Evolutionary conservation across 148 eudicot genomes (phyloP), one percentile per base, ranked within the genome.

Genomic region (Simmondsia chinensis): DNA sequence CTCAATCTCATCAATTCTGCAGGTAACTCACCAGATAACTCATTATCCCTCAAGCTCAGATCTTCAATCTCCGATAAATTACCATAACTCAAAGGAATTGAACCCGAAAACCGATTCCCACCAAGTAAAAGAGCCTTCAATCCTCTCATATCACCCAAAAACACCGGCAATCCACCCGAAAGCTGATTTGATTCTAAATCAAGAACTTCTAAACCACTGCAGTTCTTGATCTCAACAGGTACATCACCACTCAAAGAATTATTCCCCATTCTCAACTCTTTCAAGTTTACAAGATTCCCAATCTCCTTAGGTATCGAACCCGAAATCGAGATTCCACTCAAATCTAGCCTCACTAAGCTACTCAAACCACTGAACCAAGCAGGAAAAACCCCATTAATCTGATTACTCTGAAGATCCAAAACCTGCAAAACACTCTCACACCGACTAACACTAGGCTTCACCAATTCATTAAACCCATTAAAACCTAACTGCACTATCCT

Each of bases 241-340:
- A 87, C 38, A 19, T 50, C 28, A 1, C 94, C 96, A 4, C 46
- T 56, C 13, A 87, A 50, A 12, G 94, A 69, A 68, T 82, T 82
- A 50, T 76, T 82, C 25, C 72, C 77, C 30, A 79, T 35, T 18
- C 68, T 76, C 4, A 87, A 39, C 49, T 76, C 82, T 52, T 79
- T 72, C 40, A 87, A 45, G 11, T 40, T 37, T 13, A 21, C 20
- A 27, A 82, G 65, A 21, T 65, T 67, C 20, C 77, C 72, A 17
- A 87, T 28, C 13, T 48, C 51, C 9, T 13, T 35, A 6, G 78
- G 78, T 20, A 87, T 37, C 0, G 10, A 6, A 20, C 94, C 94
- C 0, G 69, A 51, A 9, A 82, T 57, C 2, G 41, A 41, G 48
- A 82, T 87, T 24, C 76, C 73, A 16, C 84, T 79, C 12, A 82